phyloP scores from a whole-genome alignment of 176 grass and related monocot genomes.

The Oryza australiensis region DNA sequence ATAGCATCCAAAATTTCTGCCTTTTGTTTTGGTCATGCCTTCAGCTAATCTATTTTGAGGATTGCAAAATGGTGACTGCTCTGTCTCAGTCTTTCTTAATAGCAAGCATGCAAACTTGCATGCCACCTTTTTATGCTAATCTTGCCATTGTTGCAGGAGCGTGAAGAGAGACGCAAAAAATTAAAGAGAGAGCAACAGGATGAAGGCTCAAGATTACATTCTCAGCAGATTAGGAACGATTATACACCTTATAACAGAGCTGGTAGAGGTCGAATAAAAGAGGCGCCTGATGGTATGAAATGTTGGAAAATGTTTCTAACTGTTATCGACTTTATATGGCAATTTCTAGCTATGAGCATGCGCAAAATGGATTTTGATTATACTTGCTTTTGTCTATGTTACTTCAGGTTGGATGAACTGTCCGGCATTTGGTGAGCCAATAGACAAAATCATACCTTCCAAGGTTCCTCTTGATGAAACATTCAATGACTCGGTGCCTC shows the following conservation, averaged over 20 bases:
- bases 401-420: slow-evolving; percentile 92
- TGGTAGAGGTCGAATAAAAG: slow-evolving; percentile 63
- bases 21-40: slow-evolving; percentile 8
- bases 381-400: slow-evolving; percentile 21
- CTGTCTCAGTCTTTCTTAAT: neutral
- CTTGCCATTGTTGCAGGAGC: slow-evolving; percentile 55
- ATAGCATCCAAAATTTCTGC: neutral
- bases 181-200: slow-evolving; percentile 68
- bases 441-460: slow-evolving; percentile 93
- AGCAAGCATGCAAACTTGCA: neutral
- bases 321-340: neutral
- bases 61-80: neutral
- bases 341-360: neutral
- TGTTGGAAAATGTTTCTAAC: neutral
- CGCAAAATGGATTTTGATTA: neutral
- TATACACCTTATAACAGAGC: slow-evolving; percentile 58
- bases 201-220: slow-evolving; percentile 56
- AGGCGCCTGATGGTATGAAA: slow-evolving; percentile 77
- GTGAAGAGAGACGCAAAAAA: slow-evolving; percentile 76
- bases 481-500: slow-evolving; percentile 75
- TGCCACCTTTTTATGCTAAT: slow-evolving; percentile 5
- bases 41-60: neutral
- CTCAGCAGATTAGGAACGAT: slow-evolving; percentile 61
- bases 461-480: slow-evolving; percentile 99
- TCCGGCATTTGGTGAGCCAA: slow-evolving; percentile 85